These are phyloP conservation scores for Pseudozyma sp. DNA, from an alignment of 1,284 basidiomycete genomes.

Conservation along the genomic window DNA sequence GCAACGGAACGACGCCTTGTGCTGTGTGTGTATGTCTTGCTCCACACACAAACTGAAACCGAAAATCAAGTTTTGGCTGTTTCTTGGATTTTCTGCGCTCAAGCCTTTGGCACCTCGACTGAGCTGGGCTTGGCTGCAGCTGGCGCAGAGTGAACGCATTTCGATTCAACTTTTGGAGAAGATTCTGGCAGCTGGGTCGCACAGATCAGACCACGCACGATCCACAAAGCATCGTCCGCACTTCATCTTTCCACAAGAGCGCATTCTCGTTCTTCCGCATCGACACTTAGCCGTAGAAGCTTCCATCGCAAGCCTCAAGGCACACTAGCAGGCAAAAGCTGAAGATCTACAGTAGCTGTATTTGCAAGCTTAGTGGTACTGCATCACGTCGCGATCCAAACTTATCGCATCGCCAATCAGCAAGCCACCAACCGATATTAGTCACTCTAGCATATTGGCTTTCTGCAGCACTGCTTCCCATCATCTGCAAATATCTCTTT, in stretches of 20 bases:
- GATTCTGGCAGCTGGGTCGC: background rate
- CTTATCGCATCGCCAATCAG: background rate
- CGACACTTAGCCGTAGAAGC: background rate
- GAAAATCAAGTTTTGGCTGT: too few relatives aligned
- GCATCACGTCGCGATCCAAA: background rate
- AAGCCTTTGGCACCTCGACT: too few relatives aligned
- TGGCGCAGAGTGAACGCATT: too few relatives aligned
- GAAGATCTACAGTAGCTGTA: background rate
- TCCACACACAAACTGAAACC: too few relatives aligned
- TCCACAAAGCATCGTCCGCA: background rate
- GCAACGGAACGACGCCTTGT: too few relatives aligned
- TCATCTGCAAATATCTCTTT: background rate
- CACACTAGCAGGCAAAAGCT: background rate
- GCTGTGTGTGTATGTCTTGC: too few relatives aligned
- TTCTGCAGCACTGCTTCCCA: slow-evolving; percentile 4
- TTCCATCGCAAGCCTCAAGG: background rate
- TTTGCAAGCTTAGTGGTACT: background rate
- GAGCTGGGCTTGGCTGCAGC: too few relatives aligned
- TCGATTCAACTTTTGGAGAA: background rate
- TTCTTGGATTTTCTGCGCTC: too few relatives aligned
- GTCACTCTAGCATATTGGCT: slow-evolving; percentile 16
- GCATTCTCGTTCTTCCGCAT: background rate
- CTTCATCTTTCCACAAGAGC: background rate
- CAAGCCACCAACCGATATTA: slow-evolving; percentile 20
- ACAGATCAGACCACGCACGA: background rate